Conservation (phyloP, 768 basidiomycete species). For the Galerina marginata region DNA sequence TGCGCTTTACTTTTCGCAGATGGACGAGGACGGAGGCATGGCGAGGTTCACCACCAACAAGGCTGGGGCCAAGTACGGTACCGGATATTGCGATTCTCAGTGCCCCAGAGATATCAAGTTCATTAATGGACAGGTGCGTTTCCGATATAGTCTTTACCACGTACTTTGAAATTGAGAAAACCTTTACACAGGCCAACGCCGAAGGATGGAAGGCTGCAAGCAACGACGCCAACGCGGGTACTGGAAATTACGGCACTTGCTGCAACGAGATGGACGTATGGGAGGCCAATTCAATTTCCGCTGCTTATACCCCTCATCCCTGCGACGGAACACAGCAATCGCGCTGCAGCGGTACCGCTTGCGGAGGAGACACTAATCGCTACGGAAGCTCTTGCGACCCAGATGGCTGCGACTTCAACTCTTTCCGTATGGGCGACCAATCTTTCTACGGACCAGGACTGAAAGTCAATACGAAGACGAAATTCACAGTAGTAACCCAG, state of each 20-base stretch:
- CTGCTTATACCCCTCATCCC: conserved; percentile 6
- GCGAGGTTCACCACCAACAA: conserved; percentile 52
- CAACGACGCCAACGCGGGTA: conserved; percentile 1
- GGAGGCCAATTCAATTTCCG: neutral
- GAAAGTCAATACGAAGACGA: neutral
- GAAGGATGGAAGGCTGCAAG: conserved; percentile 5
- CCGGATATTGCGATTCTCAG: conserved; percentile 48
- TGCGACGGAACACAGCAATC: neutral
- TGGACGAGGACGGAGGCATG: conserved; percentile 59
- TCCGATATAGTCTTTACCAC: neutral
- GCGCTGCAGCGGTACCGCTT: neutral
- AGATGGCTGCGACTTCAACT: conserved; percentile 11
- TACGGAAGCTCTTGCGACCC: neutral
- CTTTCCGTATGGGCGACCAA: conserved; percentile 7
- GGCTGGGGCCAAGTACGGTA: conserved; percentile 53
- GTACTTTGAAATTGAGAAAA: neutral
- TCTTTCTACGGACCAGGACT: neutral
- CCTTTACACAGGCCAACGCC: conserved; percentile 2
- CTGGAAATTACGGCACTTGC: conserved; percentile 11
- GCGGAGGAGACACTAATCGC: neutral
- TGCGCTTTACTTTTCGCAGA: conserved; percentile 60
- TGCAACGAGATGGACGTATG: conserved; percentile 17
- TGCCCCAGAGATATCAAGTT: conserved; percentile 63
- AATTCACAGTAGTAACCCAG: conserved; percentile 7
- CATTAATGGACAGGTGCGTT: conserved; percentile 53